These are phyloP conservation scores for Cladorrhinum sp. DNA, from an alignment of 2,329 filamentous ascomycete species.

Conservation along the genomic window DNA sequence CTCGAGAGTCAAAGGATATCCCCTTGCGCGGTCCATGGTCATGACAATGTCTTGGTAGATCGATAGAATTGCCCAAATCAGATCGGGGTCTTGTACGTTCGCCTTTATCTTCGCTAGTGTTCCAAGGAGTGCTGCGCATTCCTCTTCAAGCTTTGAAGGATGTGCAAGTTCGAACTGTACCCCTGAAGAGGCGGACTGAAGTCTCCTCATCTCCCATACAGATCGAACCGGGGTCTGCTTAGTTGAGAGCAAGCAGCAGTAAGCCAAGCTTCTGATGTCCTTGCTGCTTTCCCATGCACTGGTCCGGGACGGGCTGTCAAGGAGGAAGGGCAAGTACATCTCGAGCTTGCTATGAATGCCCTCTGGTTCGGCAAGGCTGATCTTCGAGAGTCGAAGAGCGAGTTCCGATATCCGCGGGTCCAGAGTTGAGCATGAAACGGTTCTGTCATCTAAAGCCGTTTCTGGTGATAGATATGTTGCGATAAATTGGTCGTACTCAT, in stretches of 20 bases:
- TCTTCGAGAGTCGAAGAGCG: slow-evolving; percentile 21
- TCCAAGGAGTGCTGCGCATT: slow-evolving; percentile 27
- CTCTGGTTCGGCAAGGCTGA: neutral
- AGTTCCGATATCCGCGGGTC: slow-evolving; percentile 32
- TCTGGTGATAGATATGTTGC: slow-evolving; percentile 27
- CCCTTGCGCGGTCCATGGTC: slow-evolving; percentile 32
- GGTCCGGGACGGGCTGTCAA: slow-evolving; percentile 37
- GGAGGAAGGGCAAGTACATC: slow-evolving; percentile 41
- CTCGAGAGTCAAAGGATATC: slow-evolving; percentile 30
- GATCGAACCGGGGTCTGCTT: slow-evolving; percentile 10
- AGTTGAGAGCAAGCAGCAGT: slow-evolving; percentile 33
- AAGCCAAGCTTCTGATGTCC: slow-evolving; percentile 36
- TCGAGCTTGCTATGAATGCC: slow-evolving; percentile 14
- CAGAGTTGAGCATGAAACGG: slow-evolving; percentile 14
- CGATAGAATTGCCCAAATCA: slow-evolving; percentile 37
- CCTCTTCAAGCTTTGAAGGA: slow-evolving; percentile 20
- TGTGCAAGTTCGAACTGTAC: slow-evolving; percentile 31
- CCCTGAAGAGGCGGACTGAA: slow-evolving; percentile 34
- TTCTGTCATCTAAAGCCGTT: slow-evolving; percentile 5
- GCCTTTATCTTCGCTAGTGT: slow-evolving; percentile 27
- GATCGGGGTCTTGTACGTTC: slow-evolving; percentile 12
- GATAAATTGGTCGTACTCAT: slow-evolving; percentile 30
- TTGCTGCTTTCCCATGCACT: slow-evolving; percentile 41
- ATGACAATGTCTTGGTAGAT: slow-evolving; percentile 37
- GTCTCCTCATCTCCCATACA: slow-evolving; percentile 40